Evolutionary conservation across 106 monocot species (phyloP), one percentile per base, ranked within the genome.

Genomic region (Dendrobium nobile): DNA sequence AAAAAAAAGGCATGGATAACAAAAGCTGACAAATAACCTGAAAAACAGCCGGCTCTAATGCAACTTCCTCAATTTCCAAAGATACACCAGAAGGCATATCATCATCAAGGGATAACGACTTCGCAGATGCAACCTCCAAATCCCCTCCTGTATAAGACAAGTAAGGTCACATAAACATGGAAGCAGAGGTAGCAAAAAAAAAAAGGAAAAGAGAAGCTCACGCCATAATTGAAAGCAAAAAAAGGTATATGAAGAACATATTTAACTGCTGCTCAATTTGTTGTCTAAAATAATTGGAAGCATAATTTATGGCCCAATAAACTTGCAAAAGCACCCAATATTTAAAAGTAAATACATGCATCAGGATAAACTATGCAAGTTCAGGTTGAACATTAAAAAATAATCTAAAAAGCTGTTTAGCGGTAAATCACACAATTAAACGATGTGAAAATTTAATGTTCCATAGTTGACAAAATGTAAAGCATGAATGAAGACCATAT

Each of bases 1-100:
- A 43, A 20, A 74, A 74, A 68, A 40, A 33, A 28, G 13, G 33
- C 44, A 22, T n/a, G 74, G 16, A 42, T 16, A 74, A 74, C 20
- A 44, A 74, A 74, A 74, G 72, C n/a, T 44, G 20, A 28, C 7
- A 20, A 70, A 80, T 80, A 80, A 92, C 95, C 95, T 88, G 82
- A 84, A 83, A 79, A 73, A 79, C 84, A 44, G 87, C 91, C 74
- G 41, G 73, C 64, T 85, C 85, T 76, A 78, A 87, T 22, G 64
- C 61, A 58, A 84, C 68, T 37, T 83, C 61, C 76, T 84, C 90
- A 68, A 56, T 64, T 16, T 88, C 85, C 47, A 80, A 77, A 19
- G 87, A 80, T 81, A 64, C 84, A 79, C 44, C 33, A 73, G 78
- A 75, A 67, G 76, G 56, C 54, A 87, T 24, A 77, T 70, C 80